Conservation (phyloP, 768 basidiomycete species). For the Aureoboletus auriporus region DNA sequence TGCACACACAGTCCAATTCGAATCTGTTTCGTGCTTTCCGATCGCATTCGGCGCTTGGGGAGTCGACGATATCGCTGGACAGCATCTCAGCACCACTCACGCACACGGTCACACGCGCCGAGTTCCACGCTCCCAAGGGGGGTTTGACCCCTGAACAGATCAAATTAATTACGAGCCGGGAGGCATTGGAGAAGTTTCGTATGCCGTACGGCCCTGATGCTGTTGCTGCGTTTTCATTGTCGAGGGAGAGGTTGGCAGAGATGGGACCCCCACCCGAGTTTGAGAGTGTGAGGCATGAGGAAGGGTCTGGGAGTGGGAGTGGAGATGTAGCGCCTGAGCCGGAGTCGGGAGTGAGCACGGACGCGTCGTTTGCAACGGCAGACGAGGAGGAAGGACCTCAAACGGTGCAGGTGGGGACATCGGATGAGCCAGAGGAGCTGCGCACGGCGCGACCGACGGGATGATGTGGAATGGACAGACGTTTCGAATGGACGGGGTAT, state of each 20-base stretch:
- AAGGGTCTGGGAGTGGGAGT: not conserved
- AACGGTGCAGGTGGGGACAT: too few relatives aligned
- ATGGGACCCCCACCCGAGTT: slow-evolving; percentile 48
- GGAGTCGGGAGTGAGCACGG: not conserved
- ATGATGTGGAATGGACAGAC: too few relatives aligned
- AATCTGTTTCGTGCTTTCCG: slow-evolving; percentile 34
- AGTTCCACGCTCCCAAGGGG: slow-evolving; percentile 55
- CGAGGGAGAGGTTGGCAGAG: slow-evolving; percentile 37
- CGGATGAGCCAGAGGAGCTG: not conserved
- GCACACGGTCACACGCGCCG: slow-evolving; percentile 67
- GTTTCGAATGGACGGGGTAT: too few relatives aligned
- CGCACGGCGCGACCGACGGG: not conserved
- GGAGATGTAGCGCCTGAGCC: not conserved
- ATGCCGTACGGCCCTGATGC: slow-evolving; percentile 76
- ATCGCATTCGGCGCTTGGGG: slow-evolving; percentile 40
- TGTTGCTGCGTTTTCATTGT: slow-evolving; percentile 51
- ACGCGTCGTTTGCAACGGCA: slow-evolving; percentile 12
- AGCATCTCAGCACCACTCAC: slow-evolving; percentile 75
- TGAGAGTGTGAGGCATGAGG: slow-evolving; percentile 24
- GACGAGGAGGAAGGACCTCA: not conserved
- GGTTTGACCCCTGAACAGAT: slow-evolving; percentile 52
- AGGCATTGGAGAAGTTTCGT: slow-evolving; percentile 65
- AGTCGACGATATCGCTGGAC: slow-evolving; percentile 64
- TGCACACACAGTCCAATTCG: slow-evolving; percentile 35
- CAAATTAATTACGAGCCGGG: slow-evolving; percentile 64